These are phyloP conservation scores for Aspergillus pseudotamarii DNA, from an alignment of 2,329 filamentous ascomycete genomes.

Conservation along the genomic window DNA sequence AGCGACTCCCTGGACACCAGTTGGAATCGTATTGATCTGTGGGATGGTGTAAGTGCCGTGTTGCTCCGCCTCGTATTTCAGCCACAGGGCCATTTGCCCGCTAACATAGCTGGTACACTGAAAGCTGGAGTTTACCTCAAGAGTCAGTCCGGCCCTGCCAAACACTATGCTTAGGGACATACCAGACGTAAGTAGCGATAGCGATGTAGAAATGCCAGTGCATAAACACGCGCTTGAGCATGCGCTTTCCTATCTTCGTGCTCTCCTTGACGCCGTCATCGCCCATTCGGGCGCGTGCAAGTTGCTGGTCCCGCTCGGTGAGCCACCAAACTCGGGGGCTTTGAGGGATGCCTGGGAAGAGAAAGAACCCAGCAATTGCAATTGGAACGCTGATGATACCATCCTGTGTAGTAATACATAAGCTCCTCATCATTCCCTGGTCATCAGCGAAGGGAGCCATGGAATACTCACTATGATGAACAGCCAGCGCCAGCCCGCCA, in stretches of 20 bases:
- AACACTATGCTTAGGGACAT: too few species aligned
- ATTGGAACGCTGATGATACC: constrained; percentile 58
- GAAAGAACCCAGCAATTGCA: constrained; percentile 58
- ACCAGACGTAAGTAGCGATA: constrained; percentile 52
- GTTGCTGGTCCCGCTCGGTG: constrained; percentile 35
- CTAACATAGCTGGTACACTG: too few species aligned
- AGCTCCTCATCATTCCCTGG: too few species aligned
- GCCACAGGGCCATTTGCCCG: constrained; percentile 57
- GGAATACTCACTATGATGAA: constrained; percentile 51
- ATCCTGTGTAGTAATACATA: constrained; percentile 32
- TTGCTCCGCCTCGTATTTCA: constrained; percentile 47
- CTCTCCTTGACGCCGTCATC: constrained; percentile 27
- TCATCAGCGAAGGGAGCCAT: too few species aligned
- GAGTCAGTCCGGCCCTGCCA: constrained; percentile 15
- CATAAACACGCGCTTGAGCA: constrained; percentile 49
- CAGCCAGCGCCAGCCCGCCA: constrained; percentile 58
- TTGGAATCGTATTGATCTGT: constrained; percentile 55
- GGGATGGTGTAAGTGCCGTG: constrained; percentile 44
- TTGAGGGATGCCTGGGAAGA: constrained; percentile 48
- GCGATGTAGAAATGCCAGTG: constrained; percentile 59
- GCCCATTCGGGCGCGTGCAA: constrained; percentile 39
- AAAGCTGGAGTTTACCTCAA: constrained; percentile 24
- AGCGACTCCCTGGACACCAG: constrained; percentile 51
- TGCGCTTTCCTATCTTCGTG: constrained; percentile 45
- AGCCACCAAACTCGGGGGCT: constrained; percentile 45